These are phyloP conservation scores for Sordariomycetes sp. DNA, from an alignment of 2,329 filamentous ascomycete species.

Conservation along the genomic window DNA sequence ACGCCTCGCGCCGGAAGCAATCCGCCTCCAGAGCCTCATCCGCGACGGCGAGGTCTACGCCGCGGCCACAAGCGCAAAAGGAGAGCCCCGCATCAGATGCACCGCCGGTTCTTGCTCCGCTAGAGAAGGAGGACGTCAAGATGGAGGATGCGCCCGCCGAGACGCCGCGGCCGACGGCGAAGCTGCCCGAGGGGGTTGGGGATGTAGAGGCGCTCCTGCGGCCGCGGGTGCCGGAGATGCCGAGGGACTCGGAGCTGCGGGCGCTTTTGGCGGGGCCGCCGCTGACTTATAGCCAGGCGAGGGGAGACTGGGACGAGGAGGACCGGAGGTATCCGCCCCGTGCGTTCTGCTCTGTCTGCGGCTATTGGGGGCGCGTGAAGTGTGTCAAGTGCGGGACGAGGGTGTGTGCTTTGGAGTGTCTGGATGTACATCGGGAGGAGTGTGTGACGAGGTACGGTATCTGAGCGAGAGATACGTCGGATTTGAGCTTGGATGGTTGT, in stretches of 20 bases:
- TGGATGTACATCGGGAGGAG: constrained; percentile 62
- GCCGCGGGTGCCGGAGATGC: constrained; percentile 45
- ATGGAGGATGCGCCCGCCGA: background rate
- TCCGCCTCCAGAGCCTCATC: background rate
- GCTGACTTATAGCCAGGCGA: constrained; percentile 56
- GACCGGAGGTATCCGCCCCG: constrained; percentile 43
- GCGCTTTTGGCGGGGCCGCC: constrained; percentile 53
- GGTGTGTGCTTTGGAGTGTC: constrained; percentile 68
- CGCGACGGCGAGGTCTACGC: background rate
- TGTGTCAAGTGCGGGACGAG: constrained; percentile 70
- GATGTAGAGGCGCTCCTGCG: constrained; percentile 34
- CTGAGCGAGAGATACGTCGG: constrained; percentile 11
- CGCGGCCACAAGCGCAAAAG: constrained; percentile 20
- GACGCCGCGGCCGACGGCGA: constrained; percentile 10
- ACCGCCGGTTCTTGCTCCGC: background rate
- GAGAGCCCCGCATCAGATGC: constrained; percentile 3
- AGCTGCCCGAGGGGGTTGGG: constrained; percentile 22
- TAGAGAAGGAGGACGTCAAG: background rate
- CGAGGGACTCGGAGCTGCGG: constrained; percentile 51
- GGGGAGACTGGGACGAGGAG: constrained; percentile 30
- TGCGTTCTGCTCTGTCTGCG: constrained; percentile 68
- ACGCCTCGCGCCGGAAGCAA: constrained; percentile 1
- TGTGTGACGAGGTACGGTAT: constrained; percentile 55
- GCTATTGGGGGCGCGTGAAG: constrained; percentile 68
- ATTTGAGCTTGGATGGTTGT: background rate